Conservation (phyloP, 345 rosid species). For the Populus nigra region DNA sequence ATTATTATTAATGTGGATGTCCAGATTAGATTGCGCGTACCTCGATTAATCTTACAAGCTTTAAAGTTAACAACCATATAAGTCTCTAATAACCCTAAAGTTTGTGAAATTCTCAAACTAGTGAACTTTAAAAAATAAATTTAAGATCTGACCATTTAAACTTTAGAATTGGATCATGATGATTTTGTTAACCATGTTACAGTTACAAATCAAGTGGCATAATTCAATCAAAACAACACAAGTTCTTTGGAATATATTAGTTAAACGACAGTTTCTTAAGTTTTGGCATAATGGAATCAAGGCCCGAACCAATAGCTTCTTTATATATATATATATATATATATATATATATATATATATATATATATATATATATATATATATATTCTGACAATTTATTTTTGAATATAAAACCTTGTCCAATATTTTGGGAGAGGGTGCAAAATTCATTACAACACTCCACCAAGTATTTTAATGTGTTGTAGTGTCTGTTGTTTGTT, state of each 20-base stretch:
- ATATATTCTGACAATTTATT: background rate
- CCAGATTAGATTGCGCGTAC: rapidly evolving
- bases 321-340: too few species aligned
- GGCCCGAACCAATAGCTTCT: background rate
- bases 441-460: too few species aligned
- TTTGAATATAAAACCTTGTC: background rate
- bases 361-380: too few species aligned
- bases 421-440: background rate
- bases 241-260: background rate
- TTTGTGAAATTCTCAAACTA: too few species aligned
- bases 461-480: too few species aligned
- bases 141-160: rapidly evolving
- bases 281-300: background rate
- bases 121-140: too few species aligned
- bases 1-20: rapidly evolving
- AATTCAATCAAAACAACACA: background rate
- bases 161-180: too few species aligned
- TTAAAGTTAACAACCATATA: too few species aligned
- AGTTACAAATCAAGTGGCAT: background rate
- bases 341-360: too few species aligned
- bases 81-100: rapidly evolving
- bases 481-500: too few species aligned
- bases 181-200: background rate
- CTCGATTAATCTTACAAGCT: rapidly evolving
- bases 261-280: background rate